phyloP scores from a whole-genome alignment of 1,139 yeast species.

The Geotrichum cucujoidarum region DNA sequence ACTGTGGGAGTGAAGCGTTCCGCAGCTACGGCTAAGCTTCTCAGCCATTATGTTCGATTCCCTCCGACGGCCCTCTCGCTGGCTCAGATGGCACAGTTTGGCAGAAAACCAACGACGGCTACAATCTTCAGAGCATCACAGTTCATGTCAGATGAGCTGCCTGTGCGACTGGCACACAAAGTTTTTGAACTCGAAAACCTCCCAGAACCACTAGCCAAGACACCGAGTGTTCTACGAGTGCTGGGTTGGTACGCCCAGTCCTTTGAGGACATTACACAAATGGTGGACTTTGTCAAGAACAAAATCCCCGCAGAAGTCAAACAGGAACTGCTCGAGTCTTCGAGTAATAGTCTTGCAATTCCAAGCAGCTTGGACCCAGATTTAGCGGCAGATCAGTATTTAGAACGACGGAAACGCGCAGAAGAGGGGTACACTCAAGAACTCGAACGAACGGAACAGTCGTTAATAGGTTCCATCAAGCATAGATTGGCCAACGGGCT shows the following conservation, averaged over 20 bases:
- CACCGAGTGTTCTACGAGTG: conserved; percentile 73
- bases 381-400: conserved; percentile 13
- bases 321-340: conserved; percentile 14
- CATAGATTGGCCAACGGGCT: conserved; percentile 23
- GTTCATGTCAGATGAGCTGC: conserved; percentile 81
- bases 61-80: conserved; percentile 82
- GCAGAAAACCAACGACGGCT: conserved; percentile 71
- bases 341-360: conserved; percentile 13
- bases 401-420: conserved; percentile 18
- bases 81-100: conserved; percentile 88
- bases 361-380: conserved; percentile 15
- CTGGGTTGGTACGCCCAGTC: conserved; percentile 89
- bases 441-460: conserved; percentile 12
- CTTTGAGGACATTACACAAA: conserved; percentile 71
- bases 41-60: conserved; percentile 56
- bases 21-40: conserved; percentile 24
- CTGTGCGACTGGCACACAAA: conserved; percentile 79
- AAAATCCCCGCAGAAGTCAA: conserved; percentile 13
- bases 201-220: conserved; percentile 65
- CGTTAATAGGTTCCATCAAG: conserved; percentile 20
- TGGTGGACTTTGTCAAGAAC: conserved; percentile 24
- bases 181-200: conserved; percentile 79
- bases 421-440: conserved; percentile 7
- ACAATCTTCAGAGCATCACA: conserved; percentile 78
- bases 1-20: not conserved